These are phyloP conservation scores for Solanum infundibuliforme DNA, from an alignment of 257 asterid genomes.

Conservation along the genomic window DNA sequence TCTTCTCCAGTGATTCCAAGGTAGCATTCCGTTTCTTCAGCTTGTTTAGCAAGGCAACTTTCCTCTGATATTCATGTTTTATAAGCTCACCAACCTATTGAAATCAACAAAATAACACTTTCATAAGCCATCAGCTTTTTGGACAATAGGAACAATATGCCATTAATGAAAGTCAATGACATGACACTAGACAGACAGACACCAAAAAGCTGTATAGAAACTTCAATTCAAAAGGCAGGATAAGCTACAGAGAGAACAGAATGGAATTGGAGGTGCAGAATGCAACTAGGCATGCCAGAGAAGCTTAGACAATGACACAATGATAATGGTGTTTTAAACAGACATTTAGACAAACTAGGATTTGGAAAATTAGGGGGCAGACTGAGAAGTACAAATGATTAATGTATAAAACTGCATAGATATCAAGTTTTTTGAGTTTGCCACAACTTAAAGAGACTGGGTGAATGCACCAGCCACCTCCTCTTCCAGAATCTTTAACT, in stretches of 20 bases:
- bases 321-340: not conserved
- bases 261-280: not conserved
- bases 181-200: not conserved
- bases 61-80: constrained; percentile 82
- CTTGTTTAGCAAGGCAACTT: constrained; percentile 60
- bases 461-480: not conserved
- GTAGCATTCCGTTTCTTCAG: constrained; percentile 72
- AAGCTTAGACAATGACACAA: not conserved
- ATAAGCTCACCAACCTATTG: constrained; percentile 78
- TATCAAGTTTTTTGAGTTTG: not conserved
- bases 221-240: not conserved
- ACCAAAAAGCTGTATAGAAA: not conserved
- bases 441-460: not conserved
- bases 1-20: constrained; percentile 77
- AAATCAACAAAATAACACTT: constrained; percentile 1
- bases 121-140: not conserved
- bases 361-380: not conserved
- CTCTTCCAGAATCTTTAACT: not conserved
- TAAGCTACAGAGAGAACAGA: not conserved
- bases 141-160: not conserved
- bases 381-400: not conserved
- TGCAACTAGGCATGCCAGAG: not conserved
- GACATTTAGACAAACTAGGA: not conserved
- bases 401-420: not conserved
- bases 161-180: not conserved